Conservation (phyloP, 2,329 filamentous ascomycete species). For the Septoria petroselini region DNA sequence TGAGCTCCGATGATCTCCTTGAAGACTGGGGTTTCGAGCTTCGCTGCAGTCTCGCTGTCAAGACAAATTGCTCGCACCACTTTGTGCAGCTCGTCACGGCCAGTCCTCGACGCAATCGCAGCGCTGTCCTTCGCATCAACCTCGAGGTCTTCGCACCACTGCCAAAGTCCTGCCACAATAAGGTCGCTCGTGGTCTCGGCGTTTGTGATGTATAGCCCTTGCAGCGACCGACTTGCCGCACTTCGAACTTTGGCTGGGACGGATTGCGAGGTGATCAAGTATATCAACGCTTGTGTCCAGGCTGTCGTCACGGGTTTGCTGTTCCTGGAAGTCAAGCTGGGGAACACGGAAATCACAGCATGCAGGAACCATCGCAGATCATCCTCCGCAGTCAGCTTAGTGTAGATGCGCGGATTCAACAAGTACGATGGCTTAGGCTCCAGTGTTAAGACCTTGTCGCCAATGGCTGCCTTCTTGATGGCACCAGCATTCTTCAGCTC, state of each 20-base stretch:
- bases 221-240: constrained; percentile 60
- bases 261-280: constrained; percentile 63
- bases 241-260: constrained; percentile 63
- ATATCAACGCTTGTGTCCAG: constrained; percentile 87
- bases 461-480: constrained; percentile 60
- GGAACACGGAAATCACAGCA: constrained; percentile 62
- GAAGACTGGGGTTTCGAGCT: constrained; percentile 45
- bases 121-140: constrained; percentile 74
- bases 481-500: constrained; percentile 56
- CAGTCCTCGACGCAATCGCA: constrained; percentile 62
- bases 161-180: constrained; percentile 68
- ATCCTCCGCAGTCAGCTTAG: constrained; percentile 69
- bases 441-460: constrained; percentile 63
- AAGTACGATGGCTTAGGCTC: constrained; percentile 86
- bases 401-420: constrained; percentile 78
- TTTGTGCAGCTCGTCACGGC: constrained; percentile 60
- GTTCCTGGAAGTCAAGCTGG: constrained; percentile 32
- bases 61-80: constrained; percentile 63
- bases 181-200: constrained; percentile 60
- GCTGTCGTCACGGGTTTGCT: constrained; percentile 33
- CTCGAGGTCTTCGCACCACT: constrained; percentile 68
- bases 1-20: constrained; percentile 60
- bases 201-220: constrained; percentile 60
- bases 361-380: constrained; percentile 75
- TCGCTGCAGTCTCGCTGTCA: constrained; percentile 50